These are phyloP conservation scores for Colletotrichum coccodes DNA, from an alignment of 2,329 filamentous ascomycete genomes.

Conservation along the genomic window DNA sequence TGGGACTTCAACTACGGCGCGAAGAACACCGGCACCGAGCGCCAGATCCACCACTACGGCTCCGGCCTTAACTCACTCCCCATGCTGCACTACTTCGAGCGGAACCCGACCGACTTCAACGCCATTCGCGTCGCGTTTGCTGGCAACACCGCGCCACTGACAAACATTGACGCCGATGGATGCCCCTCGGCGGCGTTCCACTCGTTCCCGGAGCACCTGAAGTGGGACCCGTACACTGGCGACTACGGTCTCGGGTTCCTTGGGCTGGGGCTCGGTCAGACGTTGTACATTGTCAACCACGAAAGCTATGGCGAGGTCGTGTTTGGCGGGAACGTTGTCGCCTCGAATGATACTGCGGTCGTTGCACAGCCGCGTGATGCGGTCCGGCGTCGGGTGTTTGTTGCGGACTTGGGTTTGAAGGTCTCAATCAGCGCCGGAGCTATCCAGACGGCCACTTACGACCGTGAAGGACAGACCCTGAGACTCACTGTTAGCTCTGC, in stretches of 20 bases:
- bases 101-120: constrained; percentile 56
- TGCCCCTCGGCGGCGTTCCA: constrained; percentile 67
- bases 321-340: constrained; percentile 57
- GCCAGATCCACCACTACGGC: constrained; percentile 70
- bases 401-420: constrained; percentile 55
- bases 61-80: constrained; percentile 67
- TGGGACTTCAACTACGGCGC: constrained; percentile 61
- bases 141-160: constrained; percentile 61
- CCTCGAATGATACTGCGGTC: constrained; percentile 33
- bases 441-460: constrained; percentile 39
- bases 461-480: constrained; percentile 6
- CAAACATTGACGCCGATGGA: constrained; percentile 65
- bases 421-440: constrained; percentile 51
- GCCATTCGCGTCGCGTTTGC: constrained; percentile 64
- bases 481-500: not conserved
- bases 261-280: constrained; percentile 59
- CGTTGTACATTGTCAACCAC: constrained; percentile 59
- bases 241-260: constrained; percentile 68
- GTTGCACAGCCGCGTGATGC: constrained; percentile 55
- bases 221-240: constrained; percentile 66
- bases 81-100: constrained; percentile 61
- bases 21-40: constrained; percentile 54
- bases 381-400: constrained; percentile 57
- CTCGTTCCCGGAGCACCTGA: constrained; percentile 63
- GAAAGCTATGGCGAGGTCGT: constrained; percentile 55